Base-by-base conservation (phyloP, 306 rosid genomes). In the Mucuna pruriens region DNA sequence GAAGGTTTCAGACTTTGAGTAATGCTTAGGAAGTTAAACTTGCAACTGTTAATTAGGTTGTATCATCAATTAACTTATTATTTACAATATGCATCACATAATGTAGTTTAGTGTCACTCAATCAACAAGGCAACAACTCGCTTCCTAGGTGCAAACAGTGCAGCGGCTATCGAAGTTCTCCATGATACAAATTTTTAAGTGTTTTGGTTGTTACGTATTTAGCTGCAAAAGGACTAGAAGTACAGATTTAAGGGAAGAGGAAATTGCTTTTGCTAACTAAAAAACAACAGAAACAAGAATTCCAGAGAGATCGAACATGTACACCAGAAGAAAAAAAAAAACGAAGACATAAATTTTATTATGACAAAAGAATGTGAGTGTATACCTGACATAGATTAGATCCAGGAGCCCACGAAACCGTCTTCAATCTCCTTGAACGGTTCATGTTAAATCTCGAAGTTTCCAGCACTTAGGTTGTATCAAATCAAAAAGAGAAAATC, bases 351-450 rank as follows among this genome's bases (percentile, higher is more conserved):
- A 17, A 70, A 10, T 5, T 19, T 60, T 16, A 26, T 38, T 38
- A 73, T 81, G 71, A 64, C 78, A 71, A 74, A 61, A 76, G 90
- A 81, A 83, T 76, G 68, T 74, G 57, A 71, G 66, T 65, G 74
- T 90, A 85, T 91, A 91, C 98, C 95, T 91, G 92, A 92, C 92
- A 84, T 82, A 91, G 95, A 85, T 82, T 67, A 58, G 85, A 74
- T 80, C 84, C 90, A 57, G 81, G 74, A 84, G 95, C 91, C 95
- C 92, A 92, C 71, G 94, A 85, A 62, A 94, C 87, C 45, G 82
- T 36, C 42, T 76, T 87, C 16, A 86, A 86, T 82, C 85, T 87
- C 90, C 91, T 92, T 84, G 89, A 67, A 76, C 90, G 91, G 91
- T 91, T 90, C 95, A 85, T 86, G 75, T 82, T 75, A 80, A 90